Percentiles rank a stretch among this genome's conserved stretches.
Evolutionary conservation across 176 grass and related monocot species (phyloP).

Genomic region (Saccharum spontaneum): DNA sequence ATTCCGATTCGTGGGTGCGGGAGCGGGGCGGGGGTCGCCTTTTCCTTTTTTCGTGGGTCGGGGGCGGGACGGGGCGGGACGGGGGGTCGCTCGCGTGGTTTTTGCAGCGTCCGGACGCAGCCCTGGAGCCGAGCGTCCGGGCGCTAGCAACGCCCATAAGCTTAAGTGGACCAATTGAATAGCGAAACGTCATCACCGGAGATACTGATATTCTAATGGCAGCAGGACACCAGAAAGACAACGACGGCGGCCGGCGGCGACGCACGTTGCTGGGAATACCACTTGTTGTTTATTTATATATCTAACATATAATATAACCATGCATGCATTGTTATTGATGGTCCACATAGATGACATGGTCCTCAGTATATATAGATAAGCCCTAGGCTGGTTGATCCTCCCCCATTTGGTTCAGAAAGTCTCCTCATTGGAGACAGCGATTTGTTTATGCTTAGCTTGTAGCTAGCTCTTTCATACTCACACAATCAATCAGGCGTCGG

Average conservation of each 20-base stretch:
- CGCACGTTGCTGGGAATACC: conserved; percentile 4
- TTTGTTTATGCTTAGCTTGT: conserved; percentile 23
- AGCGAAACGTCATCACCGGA: conserved; percentile 10
- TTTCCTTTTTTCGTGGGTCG: too few species aligned
- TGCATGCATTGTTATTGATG: neutral
- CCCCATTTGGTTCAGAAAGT: neutral
- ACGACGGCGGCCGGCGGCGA: neutral
- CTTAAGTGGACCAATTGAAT: conserved; percentile 4
- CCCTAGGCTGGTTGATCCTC: neutral
- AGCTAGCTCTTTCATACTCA: neutral
- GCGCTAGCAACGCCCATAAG: too few species aligned
- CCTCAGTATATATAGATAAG: neutral
- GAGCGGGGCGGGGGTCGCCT: too few species aligned
- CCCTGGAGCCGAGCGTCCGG: too few species aligned
- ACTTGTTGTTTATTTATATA: neutral
- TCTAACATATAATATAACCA: too few species aligned
- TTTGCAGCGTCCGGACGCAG: too few species aligned
- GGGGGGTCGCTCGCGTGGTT: too few species aligned
- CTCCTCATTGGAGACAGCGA: conserved; percentile 37
- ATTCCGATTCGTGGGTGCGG: too few species aligned
- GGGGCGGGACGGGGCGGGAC: too few species aligned
- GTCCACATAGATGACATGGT: neutral
- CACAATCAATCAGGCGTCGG: neutral
- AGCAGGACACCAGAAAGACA: neutral
- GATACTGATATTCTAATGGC: neutral